phyloP scores from a whole-genome alignment of 2,329 filamentous ascomycete genomes.

The Arthrobotrys sphaeroides region DNA sequence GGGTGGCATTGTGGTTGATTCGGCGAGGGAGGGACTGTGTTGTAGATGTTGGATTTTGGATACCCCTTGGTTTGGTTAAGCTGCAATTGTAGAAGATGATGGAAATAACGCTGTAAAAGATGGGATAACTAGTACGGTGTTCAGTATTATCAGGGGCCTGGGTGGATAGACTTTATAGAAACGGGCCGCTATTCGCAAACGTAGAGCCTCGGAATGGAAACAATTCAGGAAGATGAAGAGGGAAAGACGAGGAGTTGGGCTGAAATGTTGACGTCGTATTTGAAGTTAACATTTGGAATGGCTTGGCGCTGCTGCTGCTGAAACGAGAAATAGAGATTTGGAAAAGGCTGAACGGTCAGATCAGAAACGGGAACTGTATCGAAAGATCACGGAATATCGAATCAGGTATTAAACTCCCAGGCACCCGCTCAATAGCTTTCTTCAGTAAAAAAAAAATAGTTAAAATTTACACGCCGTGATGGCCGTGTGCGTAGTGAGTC shows the following conservation, averaged over 20 bases:
- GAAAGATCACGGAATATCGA: not conserved
- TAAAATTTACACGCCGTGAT: not conserved
- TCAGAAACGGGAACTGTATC: constrained; percentile 21
- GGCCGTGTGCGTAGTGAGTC: constrained; percentile 26
- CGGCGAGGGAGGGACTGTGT: not conserved
- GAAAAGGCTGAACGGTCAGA: not conserved
- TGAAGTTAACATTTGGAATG: not conserved
- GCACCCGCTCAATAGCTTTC: not conserved
- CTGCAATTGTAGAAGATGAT: not conserved
- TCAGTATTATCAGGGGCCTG: no score
- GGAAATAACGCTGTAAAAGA: no score
- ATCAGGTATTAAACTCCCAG: not conserved
- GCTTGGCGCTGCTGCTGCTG: constrained; percentile 9
- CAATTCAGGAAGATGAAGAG: not conserved
- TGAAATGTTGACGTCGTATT: constrained; percentile 16
- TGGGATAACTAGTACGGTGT: no score
- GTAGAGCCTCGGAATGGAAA: not conserved
- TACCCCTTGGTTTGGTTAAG: not conserved
- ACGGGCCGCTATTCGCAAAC: no score
- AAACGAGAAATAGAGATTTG: constrained; percentile 1
- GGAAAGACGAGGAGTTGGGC: not conserved
- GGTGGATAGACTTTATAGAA: not conserved
- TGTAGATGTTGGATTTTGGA: not conserved
- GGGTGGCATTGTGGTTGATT: constrained; percentile 17
- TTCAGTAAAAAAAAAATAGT: not conserved